Evolutionary conservation across 768 basidiomycete genomes (phyloP).

Genomic region (Podaxis pistillaris): DNA sequence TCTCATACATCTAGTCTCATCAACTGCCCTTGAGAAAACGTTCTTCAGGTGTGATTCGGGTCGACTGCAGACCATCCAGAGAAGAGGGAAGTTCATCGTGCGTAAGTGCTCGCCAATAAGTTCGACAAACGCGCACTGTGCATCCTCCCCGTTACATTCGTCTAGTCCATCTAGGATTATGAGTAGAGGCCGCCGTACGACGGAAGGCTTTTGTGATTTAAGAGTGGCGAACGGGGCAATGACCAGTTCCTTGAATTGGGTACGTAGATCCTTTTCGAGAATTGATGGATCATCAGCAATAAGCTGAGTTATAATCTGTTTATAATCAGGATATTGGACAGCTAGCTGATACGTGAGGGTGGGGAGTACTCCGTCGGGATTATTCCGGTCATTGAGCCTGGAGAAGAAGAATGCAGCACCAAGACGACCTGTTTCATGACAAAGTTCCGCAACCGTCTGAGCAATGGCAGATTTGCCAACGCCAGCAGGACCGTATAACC

Average conservation of each 20-base stretch:
- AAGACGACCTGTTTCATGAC: not conserved
- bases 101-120: not conserved
- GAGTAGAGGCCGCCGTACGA: not conserved
- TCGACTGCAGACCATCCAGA: not conserved
- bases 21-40: not conserved
- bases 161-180: not conserved
- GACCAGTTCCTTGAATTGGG: not conserved
- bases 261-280: not conserved
- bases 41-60: not conserved
- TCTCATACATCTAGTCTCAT: not conserved
- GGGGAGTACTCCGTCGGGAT: not conserved
- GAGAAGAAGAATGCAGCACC: not conserved
- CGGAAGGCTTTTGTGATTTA: not conserved
- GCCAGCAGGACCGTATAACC: not conserved
- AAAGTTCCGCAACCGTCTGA: not conserved
- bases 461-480: not conserved
- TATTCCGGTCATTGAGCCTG: not conserved
- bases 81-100: not conserved
- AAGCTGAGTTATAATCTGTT: not conserved
- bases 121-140: not conserved
- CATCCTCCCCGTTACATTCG: not conserved
- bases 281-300: not conserved
- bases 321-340: not conserved
- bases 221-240: not conserved
- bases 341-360: not conserved